A percentile compares a stretch with the other conserved stretches of the same genome.
These are phyloP conservation scores for Aspergillus intermedius DNA, from an alignment of 2,329 filamentous ascomycete genomes.

Conservation along the genomic window DNA sequence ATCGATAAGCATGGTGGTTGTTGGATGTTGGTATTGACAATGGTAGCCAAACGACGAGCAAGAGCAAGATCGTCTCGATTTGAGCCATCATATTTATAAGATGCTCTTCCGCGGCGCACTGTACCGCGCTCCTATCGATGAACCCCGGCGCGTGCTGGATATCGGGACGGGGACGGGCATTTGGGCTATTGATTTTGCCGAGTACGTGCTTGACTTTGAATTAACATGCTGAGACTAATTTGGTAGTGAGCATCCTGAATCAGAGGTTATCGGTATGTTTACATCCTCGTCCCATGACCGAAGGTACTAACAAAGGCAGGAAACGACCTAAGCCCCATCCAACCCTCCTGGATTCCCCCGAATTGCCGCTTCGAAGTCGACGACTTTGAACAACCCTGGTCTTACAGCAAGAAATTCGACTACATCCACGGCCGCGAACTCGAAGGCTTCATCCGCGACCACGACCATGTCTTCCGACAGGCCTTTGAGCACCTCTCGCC, in stretches of 20 bases:
- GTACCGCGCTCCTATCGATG: conserved; percentile 19
- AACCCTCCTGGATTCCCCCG: conserved; percentile 28
- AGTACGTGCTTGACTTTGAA: conserved; percentile 15
- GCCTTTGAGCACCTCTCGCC: conserved; percentile 20
- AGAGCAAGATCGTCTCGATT: conserved; percentile 31
- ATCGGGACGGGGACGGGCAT: conserved; percentile 33
- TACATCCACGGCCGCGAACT: conserved; percentile 28
- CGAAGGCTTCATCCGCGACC: conserved; percentile 23
- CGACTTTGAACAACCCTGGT: conserved; percentile 26
- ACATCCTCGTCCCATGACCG: background rate
- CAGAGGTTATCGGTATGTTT: conserved; percentile 23
- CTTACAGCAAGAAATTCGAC: conserved; percentile 23
- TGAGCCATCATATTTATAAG: conserved; percentile 29
- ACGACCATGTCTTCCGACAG: conserved; percentile 21
- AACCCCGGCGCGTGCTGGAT: conserved; percentile 25
- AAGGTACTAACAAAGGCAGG: conserved; percentile 12
- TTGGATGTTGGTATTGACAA: background rate
- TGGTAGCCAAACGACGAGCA: conserved; percentile 27
- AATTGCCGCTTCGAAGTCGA: conserved; percentile 30
- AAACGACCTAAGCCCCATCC: conserved; percentile 27
- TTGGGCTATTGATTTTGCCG: conserved; percentile 34
- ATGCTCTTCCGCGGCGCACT: conserved; percentile 28
- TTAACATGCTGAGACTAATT: background rate
- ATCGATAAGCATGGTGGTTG: background rate
- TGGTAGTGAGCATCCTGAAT: conserved; percentile 19